These are phyloP conservation scores for Thraustochytrium sp. DNA, from an alignment of 352 stramenopile genomes.

Conservation along the genomic window DNA sequence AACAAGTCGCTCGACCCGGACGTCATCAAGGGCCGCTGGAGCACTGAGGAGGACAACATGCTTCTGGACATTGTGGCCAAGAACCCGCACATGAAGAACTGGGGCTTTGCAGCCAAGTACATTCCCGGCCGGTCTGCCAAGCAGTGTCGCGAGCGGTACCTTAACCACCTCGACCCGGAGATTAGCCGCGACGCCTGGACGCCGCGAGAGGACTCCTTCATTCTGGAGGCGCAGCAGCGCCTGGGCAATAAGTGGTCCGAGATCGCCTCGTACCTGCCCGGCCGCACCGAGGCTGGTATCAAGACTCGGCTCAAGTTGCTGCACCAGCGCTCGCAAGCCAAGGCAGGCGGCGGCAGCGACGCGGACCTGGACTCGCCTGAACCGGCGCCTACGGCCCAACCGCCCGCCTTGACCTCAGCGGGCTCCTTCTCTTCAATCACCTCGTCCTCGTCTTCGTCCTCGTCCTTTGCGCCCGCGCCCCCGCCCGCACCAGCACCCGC, in stretches of 20 bases:
- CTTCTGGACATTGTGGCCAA: conserved; percentile 72
- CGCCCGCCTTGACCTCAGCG: background rate
- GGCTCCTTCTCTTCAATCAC: background rate
- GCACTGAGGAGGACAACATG: conserved; percentile 75
- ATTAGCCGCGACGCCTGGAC: conserved; percentile 79
- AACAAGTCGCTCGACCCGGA: conserved; percentile 76
- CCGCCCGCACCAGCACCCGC: background rate
- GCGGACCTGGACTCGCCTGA: background rate
- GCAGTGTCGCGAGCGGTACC: conserved; percentile 78
- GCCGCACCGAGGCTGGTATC: conserved; percentile 74
- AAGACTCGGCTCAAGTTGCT: conserved; percentile 78
- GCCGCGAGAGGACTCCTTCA: conserved; percentile 69
- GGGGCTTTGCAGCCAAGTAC: conserved; percentile 69
- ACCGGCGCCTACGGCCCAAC: background rate
- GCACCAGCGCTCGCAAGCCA: conserved; percentile 48
- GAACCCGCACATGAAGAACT: conserved; percentile 69
- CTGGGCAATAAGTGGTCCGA: conserved; percentile 76
- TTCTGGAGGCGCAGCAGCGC: conserved; percentile 62
- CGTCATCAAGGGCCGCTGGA: conserved; percentile 76
- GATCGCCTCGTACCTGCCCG: conserved; percentile 70
- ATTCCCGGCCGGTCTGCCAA: conserved; percentile 73
- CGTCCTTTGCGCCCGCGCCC: background rate
- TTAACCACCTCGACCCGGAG: conserved; percentile 74
- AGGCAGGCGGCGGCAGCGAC: background rate
- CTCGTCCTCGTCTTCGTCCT: background rate